These are phyloP conservation scores for Cunninghamia lanceolata DNA, from an alignment of 75 land plant species.

Conservation along the genomic window DNA sequence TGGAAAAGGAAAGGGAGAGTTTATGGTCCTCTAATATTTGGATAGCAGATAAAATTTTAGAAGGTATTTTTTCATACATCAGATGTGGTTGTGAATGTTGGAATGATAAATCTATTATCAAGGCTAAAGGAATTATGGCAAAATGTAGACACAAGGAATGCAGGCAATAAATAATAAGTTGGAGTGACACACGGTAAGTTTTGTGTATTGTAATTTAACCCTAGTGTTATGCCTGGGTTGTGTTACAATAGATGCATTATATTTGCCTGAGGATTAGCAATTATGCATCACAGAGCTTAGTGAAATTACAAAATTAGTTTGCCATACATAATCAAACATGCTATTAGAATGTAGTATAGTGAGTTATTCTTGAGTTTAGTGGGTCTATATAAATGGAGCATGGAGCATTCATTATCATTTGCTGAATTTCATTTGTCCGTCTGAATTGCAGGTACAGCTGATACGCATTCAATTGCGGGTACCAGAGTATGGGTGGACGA, in stretches of 20 bases:
- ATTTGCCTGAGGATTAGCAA: neutral
- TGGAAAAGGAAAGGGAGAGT: neutral
- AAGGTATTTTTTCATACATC: neutral
- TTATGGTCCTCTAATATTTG: neutral
- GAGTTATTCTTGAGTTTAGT: neutral
- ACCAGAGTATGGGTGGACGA: slow-evolving; percentile 82
- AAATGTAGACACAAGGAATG: neutral
- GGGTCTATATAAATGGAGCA: neutral
- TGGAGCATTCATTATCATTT: neutral
- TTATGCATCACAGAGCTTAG: neutral
- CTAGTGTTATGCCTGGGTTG: neutral
- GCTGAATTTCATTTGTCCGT: neutral
- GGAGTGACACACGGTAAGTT: neutral
- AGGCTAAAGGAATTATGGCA: neutral
- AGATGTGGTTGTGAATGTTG: neutral
- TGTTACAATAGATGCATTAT: neutral
- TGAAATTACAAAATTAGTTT: neutral
- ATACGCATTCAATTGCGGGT: slow-evolving; percentile 67
- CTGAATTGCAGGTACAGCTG: slow-evolving; percentile 52
- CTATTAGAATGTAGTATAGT: neutral
- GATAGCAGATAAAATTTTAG: neutral
- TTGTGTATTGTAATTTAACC: neutral
- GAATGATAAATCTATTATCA: neutral
- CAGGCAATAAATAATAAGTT: neutral
- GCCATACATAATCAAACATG: neutral